Evolutionary conservation across 2,329 filamentous ascomycete genomes (phyloP).

Genomic region (Penicillium sp.): DNA sequence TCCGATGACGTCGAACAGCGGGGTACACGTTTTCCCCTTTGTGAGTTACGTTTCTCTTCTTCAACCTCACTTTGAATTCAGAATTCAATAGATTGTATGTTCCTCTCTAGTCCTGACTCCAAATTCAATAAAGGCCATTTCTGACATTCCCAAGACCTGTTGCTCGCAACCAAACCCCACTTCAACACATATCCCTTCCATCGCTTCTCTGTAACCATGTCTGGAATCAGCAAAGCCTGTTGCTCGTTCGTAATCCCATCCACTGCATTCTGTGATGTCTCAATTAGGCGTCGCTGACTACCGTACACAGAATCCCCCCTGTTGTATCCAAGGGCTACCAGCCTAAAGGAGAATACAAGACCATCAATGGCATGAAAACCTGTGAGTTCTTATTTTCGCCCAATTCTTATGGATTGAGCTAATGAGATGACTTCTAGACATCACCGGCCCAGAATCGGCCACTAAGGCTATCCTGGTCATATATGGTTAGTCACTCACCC

Average conservation of each 20-base stretch:
- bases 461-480: conserved; percentile 58
- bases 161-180: conserved; percentile 11
- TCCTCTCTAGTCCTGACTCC: neutral
- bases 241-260: conserved; percentile 39
- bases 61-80: neutral
- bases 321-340: conserved; percentile 49
- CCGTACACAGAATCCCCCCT: conserved; percentile 38
- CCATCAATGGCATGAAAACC: conserved; percentile 61
- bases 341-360: conserved; percentile 58
- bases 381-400: conserved; percentile 41
- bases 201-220: conserved; percentile 33
- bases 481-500: conserved; percentile 40
- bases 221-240: conserved; percentile 45
- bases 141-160: conserved; percentile 26
- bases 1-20: conserved; percentile 24
- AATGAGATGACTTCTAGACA: conserved; percentile 39
- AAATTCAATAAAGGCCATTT: conserved; percentile 9
- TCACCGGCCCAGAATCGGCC: conserved; percentile 56
- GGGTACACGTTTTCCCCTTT: conserved; percentile 5
- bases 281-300: neutral
- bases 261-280: neutral
- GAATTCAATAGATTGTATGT: neutral
- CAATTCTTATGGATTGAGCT: neutral
- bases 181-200: conserved; percentile 15
- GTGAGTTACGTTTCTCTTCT: neutral